These are phyloP conservation scores for Chaetomiaceae sp. DNA, from an alignment of 2,329 filamentous ascomycete species.

Conservation along the genomic window DNA sequence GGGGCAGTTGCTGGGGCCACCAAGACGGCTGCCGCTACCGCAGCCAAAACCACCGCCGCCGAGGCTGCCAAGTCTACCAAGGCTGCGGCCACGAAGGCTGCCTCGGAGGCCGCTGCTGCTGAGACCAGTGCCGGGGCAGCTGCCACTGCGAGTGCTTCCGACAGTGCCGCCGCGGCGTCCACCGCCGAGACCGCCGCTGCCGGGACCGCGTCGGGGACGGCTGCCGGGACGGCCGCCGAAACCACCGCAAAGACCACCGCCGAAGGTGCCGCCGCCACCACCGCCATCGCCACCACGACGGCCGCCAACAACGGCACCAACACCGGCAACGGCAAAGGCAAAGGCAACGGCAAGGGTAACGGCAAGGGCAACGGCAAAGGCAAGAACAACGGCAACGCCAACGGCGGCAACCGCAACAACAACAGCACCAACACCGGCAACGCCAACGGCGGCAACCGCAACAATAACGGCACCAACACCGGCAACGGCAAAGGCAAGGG, in stretches of 20 bases:
- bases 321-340: neutral
- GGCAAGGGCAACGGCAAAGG: slow-evolving; percentile 9
- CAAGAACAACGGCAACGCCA: neutral
- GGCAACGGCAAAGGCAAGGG: slow-evolving; percentile 12
- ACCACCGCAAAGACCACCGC: neutral
- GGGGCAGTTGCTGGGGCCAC: neutral
- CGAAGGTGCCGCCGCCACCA: neutral
- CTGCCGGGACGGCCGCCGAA: neutral
- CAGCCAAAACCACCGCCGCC: neutral
- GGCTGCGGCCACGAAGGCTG: neutral
- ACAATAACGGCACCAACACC: slow-evolving; percentile 2
- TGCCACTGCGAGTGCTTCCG: neutral
- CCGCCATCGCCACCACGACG: slow-evolving; percentile 1
- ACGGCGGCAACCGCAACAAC: neutral
- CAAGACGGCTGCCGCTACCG: no score
- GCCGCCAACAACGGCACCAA: neutral
- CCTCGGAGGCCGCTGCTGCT: neutral
- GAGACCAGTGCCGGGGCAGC: neutral
- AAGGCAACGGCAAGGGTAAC: neutral
- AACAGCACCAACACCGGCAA: neutral
- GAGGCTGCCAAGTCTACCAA: neutral
- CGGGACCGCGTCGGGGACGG: no score
- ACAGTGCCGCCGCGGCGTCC: neutral
- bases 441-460: neutral
- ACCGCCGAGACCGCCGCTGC: neutral